These are phyloP conservation scores for Trichopus zeylanicus DNA, from an alignment of 116 monocot species.

Conservation along the genomic window DNA sequence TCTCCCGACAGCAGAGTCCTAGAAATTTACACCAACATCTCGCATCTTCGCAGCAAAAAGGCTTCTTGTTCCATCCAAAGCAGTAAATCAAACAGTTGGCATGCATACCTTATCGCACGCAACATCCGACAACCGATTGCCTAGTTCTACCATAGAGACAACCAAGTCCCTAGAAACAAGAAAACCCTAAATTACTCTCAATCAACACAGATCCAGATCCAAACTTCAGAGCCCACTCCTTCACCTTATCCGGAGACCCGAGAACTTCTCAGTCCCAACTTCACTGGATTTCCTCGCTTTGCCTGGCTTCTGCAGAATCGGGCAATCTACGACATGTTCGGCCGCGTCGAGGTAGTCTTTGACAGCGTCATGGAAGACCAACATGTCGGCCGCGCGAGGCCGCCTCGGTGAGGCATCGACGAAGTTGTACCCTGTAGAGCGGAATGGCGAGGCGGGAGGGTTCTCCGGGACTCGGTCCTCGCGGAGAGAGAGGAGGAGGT, in stretches of 20 bases:
- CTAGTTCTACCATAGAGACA: constrained; percentile 41
- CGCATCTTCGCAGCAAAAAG: background rate
- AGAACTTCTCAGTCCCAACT: constrained; percentile 62
- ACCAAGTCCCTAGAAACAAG: constrained; percentile 26
- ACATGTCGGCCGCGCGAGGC: constrained; percentile 48
- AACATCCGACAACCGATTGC: constrained; percentile 70
- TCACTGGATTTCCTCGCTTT: constrained; percentile 22
- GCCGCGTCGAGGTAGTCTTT: constrained; percentile 52
- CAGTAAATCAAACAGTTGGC: constrained; percentile 7
- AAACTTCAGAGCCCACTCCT: too few species aligned
- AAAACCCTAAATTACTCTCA: background rate
- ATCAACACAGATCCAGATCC: background rate
- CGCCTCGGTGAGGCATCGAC: constrained; percentile 50
- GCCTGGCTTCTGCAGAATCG: background rate
- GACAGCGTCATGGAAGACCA: constrained; percentile 76
- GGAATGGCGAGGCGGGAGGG: constrained; percentile 60
- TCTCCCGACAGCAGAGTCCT: constrained; percentile 69
- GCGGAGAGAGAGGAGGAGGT: constrained; percentile 74
- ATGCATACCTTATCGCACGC: constrained; percentile 45
- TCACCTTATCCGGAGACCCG: constrained; percentile 78
- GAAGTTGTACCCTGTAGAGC: too few species aligned
- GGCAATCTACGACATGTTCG: background rate
- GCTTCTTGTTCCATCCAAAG: background rate
- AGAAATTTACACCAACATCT: background rate
- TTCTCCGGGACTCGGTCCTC: constrained; percentile 65